Conservation (phyloP, 2,329 filamentous ascomycete species). For the Ophiostoma pallidulum region DNA sequence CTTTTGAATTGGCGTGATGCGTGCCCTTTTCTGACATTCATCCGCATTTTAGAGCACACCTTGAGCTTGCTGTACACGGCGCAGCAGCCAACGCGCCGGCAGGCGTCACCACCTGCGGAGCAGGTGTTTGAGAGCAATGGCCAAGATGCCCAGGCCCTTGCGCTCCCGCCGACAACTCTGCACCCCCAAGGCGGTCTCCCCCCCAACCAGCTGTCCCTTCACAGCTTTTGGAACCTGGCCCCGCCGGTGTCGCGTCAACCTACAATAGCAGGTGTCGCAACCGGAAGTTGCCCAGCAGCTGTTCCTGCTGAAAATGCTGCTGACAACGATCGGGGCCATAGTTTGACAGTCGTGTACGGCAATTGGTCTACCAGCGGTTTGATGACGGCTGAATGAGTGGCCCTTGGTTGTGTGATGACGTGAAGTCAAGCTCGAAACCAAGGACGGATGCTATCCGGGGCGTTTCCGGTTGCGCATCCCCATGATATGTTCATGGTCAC, state of each 20-base stretch:
- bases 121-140: background rate
- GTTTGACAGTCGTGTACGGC: background rate
- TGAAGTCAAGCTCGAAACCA: no score
- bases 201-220: conserved; percentile 41
- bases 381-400: no score
- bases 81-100: conserved; percentile 18
- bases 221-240: conserved; percentile 52
- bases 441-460: no score
- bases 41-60: conserved; percentile 39
- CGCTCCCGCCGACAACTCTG: background rate
- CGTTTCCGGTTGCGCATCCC: no score
- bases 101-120: background rate
- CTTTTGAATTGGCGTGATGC: no score
- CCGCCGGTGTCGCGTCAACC: conserved; percentile 14
- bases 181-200: conserved; percentile 6
- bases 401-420: no score
- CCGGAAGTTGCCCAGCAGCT: no score
- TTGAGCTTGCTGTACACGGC: conserved; percentile 48
- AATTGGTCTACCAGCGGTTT: no score
- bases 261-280: no score
- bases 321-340: background rate
- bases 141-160: background rate
- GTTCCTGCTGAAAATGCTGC: background rate
- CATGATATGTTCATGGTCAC: no score
- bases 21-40: background rate